Evolutionary conservation across 2,329 filamentous ascomycete species (phyloP).

Genomic region (Sphaerulina vaccinii): DNA sequence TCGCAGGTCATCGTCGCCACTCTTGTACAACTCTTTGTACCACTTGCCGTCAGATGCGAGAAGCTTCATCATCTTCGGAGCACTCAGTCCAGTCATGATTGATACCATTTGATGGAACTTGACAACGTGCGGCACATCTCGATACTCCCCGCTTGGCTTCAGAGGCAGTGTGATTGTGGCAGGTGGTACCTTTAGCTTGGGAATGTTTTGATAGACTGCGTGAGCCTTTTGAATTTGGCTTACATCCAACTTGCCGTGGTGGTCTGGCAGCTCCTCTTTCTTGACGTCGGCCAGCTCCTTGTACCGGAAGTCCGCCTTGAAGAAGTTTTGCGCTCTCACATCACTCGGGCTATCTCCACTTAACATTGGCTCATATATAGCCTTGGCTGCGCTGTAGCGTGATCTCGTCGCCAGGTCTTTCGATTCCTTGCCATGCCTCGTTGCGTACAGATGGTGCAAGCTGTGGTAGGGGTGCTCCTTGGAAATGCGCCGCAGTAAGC

Average conservation of each 20-base stretch:
- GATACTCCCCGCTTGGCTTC: conserved; percentile 71
- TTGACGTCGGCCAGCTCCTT: conserved; percentile 63
- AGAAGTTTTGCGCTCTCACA: conserved; percentile 68
- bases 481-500: conserved; percentile 79
- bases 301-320: conserved; percentile 68
- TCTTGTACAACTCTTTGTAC: conserved; percentile 93
- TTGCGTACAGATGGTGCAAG: conserved; percentile 94
- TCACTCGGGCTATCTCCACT: conserved; percentile 54
- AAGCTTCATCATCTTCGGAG: conserved; percentile 88
- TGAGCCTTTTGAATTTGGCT: conserved; percentile 64
- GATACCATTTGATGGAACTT: conserved; percentile 73
- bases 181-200: conserved; percentile 70
- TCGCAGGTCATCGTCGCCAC: conserved; percentile 86
- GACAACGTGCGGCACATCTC: conserved; percentile 68
- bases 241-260: conserved; percentile 51
- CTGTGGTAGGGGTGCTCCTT: conserved; percentile 92
- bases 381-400: conserved; percentile 70
- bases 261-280: conserved; percentile 42
- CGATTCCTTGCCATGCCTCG: conserved; percentile 55
- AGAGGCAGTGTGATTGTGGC: conserved; percentile 85
- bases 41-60: conserved; percentile 72
- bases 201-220: conserved; percentile 57
- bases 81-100: conserved; percentile 86
- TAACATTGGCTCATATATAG: conserved; percentile 63
- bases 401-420: conserved; percentile 69